Evolutionary conservation across 192 early-diverging fungal genomes (phyloP).

Genomic region (Geosiphon pyriformis): DNA sequence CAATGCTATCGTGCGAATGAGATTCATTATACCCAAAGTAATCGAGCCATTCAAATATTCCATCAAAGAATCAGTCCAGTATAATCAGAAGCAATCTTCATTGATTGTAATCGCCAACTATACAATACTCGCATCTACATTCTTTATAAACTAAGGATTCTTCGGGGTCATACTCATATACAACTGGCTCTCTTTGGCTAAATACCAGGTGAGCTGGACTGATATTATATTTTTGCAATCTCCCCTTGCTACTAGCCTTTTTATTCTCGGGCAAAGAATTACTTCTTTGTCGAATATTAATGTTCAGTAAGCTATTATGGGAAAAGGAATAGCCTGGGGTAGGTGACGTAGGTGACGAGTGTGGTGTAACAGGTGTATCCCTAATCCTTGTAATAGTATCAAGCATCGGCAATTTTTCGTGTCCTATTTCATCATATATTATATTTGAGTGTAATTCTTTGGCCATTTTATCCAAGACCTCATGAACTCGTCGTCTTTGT

Average conservation of each 20-base stretch:
- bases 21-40: no score
- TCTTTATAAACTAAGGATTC: conserved; percentile 13
- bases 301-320: conserved; percentile 13
- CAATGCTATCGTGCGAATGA: no score
- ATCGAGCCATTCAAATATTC: no score
- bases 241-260: background rate
- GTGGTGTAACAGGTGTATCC: background rate
- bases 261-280: background rate
- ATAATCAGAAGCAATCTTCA: no score
- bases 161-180: conserved; percentile 18
- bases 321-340: background rate
- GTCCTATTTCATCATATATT: background rate
- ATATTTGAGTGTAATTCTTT: background rate
- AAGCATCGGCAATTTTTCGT: background rate
- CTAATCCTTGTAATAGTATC: background rate
- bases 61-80: no score
- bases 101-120: conserved; percentile 9
- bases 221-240: background rate
- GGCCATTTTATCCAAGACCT: conserved; percentile 5
- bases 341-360: background rate
- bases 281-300: conserved; percentile 5
- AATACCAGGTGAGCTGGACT: conserved; percentile 12
- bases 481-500: conserved; percentile 13
- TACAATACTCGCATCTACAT: conserved; percentile 18
- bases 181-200: background rate